Evolutionary conservation across 2,329 filamentous ascomycete species (phyloP).

Genomic region (Bipolaris zeicola): DNA sequence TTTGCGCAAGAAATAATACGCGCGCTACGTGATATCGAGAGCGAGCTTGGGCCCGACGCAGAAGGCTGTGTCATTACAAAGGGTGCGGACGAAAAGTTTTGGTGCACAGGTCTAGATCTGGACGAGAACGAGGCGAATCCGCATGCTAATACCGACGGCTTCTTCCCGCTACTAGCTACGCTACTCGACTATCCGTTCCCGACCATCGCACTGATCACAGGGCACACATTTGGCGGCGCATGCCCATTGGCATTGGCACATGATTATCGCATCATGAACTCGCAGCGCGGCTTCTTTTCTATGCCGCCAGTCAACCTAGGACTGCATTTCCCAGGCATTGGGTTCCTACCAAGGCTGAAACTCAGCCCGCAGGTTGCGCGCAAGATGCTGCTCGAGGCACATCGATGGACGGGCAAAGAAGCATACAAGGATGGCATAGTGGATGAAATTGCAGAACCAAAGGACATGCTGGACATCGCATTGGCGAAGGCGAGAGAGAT

Average conservation of each 20-base stretch:
- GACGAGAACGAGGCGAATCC: slow-evolving; percentile 56
- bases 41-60: slow-evolving; percentile 53
- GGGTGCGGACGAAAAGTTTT: slow-evolving; percentile 58
- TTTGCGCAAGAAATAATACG: slow-evolving; percentile 61
- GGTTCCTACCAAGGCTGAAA: slow-evolving; percentile 58
- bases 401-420: slow-evolving; percentile 60
- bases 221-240: slow-evolving; percentile 57
- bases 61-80: slow-evolving; percentile 61
- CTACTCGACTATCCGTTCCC: slow-evolving; percentile 57
- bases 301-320: slow-evolving; percentile 61
- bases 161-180: slow-evolving; percentile 59
- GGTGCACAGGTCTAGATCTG: slow-evolving; percentile 58
- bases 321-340: slow-evolving; percentile 62
- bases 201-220: slow-evolving; percentile 56
- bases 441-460: slow-evolving; percentile 56
- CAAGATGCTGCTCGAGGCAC: slow-evolving; percentile 62
- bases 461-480: slow-evolving; percentile 55
- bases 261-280: slow-evolving; percentile 54
- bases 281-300: slow-evolving; percentile 39
- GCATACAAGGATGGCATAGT: slow-evolving; percentile 61
- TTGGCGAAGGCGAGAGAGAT: slow-evolving; percentile 54
- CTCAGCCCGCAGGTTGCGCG: slow-evolving; percentile 58
- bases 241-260: slow-evolving; percentile 56
- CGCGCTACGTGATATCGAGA: slow-evolving; percentile 56
- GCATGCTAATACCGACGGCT: slow-evolving; percentile 63